Evolutionary conservation across 2,329 filamentous ascomycete species (phyloP).

Genomic region (Ilyonectria destructans): DNA sequence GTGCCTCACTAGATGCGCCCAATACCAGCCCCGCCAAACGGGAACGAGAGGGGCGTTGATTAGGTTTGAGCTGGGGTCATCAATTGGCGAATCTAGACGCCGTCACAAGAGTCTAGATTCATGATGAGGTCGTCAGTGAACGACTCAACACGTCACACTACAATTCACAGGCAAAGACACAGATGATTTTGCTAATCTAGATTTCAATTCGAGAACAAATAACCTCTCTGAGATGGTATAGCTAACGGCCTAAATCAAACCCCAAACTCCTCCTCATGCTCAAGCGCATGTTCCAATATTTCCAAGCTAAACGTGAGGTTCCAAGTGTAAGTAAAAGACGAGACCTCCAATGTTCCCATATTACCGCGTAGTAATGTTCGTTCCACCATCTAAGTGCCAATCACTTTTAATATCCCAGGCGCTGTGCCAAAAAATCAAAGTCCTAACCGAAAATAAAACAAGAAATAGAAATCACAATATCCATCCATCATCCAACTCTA

Average conservation of each 20-base stretch:
- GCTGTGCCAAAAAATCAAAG: slow-evolving; percentile 39
- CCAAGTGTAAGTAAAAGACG: slow-evolving; percentile 37
- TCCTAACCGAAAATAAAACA: slow-evolving; percentile 37
- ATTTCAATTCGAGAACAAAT: slow-evolving; percentile 22
- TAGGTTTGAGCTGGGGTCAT: background rate
- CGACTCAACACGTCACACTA: background rate
- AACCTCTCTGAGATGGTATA: slow-evolving; percentile 30
- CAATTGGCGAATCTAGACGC: slow-evolving; percentile 9
- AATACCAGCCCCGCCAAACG: slow-evolving; percentile 12
- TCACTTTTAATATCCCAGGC: slow-evolving; percentile 50
- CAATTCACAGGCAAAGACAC: background rate
- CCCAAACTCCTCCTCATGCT: slow-evolving; percentile 32
- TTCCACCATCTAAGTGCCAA: slow-evolving; percentile 49
- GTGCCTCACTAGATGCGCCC: slow-evolving; percentile 24
- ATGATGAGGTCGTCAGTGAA: background rate
- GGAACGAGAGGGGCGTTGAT: slow-evolving; percentile 26
- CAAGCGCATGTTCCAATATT: slow-evolving; percentile 35
- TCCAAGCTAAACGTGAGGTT: slow-evolving; percentile 41
- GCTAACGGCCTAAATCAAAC: slow-evolving; percentile 23
- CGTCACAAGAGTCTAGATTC: background rate
- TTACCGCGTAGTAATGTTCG: slow-evolving; percentile 50
- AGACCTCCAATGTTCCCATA: slow-evolving; percentile 41
- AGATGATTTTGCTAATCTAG: slow-evolving; percentile 20
- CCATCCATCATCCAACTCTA: slow-evolving; percentile 26
- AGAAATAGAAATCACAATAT: slow-evolving; percentile 34